Base-by-base conservation (phyloP, 495 filamentous ascomycete species). In the Penicillium angulare region DNA sequence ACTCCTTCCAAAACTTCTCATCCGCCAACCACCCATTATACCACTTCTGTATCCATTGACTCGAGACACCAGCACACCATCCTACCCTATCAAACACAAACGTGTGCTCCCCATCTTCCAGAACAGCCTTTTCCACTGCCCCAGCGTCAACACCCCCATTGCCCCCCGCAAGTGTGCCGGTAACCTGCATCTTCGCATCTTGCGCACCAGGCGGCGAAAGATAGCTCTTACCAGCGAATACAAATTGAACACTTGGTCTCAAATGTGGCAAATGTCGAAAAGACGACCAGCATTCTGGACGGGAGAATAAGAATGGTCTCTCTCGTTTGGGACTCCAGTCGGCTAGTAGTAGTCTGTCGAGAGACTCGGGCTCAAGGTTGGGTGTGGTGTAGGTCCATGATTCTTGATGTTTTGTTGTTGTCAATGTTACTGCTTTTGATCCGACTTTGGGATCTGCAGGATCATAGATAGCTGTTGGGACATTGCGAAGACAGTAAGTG, bases 101-200 rank as follows among this genome's bases (percentile, higher is more conserved):
- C 17, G 23, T 21, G 20, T 40, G 36, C 17, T 22, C 36, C 3
- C 36, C 36, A 5, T 40, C 36, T 21, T 17, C 7, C 12, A 40
- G 18, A 20, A 40, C 18, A 10, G 18, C 18, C 18, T 40, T 40
- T 40, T 40, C 36, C 7, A 40, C 36, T 12, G 36, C 27, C 79
- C 78, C 47, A 80, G 63, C 52, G 75, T 69, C 0, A 89, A 56
- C 71, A 2, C 87, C 88, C 2, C 88, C 88, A 61, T 78, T 86
- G 3, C 88, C 88, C n/a, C 86, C 85, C 2, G 74, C 47, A 0
- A 85, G 87, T 0, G 68, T 57, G 3, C 88, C 88, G 6, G 87
- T 90, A 7, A 65, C 54, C n/a, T 75, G 71, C 66, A 89, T 69
- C 66, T 87, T 89, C 22, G 74, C 52, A 23, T 75, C 62, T 29